phyloP scores from a whole-genome alignment of 306 rosid species.

The Inga leiocalycina region DNA sequence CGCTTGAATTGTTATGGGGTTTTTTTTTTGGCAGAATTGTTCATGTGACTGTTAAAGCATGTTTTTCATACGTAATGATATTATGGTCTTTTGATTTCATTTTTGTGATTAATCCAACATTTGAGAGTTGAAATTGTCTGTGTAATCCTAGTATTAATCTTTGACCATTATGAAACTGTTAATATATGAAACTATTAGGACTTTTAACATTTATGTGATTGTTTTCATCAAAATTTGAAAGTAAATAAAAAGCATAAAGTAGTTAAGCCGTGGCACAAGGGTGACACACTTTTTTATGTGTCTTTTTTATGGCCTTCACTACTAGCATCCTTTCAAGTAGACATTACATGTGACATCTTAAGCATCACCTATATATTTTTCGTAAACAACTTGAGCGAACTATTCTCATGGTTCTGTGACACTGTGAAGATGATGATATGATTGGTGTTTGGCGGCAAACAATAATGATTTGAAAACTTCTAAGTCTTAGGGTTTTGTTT shows the following conservation, averaged over 20 bases:
- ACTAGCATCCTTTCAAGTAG: not conserved
- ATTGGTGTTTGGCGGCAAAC: not conserved
- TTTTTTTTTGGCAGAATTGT: not conserved
- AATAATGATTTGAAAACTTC: not conserved
- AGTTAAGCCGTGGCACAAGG: not conserved
- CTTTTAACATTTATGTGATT: not conserved
- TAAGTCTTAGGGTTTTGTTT: not conserved
- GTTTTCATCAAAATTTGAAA: not conserved
- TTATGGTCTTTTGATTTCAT: not conserved
- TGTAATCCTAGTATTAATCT: not conserved
- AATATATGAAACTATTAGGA: not conserved
- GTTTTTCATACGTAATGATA: not conserved
- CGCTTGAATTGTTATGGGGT: not conserved
- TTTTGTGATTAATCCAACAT: not conserved
- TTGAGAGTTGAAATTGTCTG: not conserved
- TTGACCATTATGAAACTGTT: not conserved
- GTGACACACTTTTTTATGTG: not conserved
- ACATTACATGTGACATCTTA: not conserved
- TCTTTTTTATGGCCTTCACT: no score
- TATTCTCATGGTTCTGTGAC: not conserved
- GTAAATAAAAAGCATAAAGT: not conserved
- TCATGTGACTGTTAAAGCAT: not conserved
- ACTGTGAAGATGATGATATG: not conserved
- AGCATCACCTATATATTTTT: not conserved
- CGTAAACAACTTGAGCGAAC: not conserved